phyloP scores from a whole-genome alignment of 2,329 filamentous ascomycete genomes.

The Pseudopithomyces maydicus region DNA sequence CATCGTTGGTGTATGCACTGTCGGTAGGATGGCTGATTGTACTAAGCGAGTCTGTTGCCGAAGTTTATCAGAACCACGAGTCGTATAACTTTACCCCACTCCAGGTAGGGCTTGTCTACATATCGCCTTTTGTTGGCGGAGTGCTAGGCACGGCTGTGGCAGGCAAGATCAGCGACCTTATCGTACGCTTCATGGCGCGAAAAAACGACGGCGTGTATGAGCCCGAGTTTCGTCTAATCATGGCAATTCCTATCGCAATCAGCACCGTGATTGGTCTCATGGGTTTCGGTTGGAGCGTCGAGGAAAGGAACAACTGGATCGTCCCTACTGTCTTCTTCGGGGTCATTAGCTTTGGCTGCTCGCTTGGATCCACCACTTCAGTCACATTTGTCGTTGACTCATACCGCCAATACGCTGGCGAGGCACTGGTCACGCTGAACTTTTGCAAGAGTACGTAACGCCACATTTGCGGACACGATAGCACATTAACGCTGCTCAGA shows the following conservation, averaged over 20 bases:
- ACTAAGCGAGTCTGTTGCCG: slow-evolving; percentile 82
- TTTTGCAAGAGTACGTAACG: slow-evolving; percentile 76
- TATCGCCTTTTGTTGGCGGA: slow-evolving; percentile 76
- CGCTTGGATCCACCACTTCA: slow-evolving; percentile 83
- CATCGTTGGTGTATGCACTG: slow-evolving; percentile 79
- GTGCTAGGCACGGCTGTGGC: slow-evolving; percentile 91
- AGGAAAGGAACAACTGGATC: slow-evolving; percentile 79
- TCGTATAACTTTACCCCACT: slow-evolving; percentile 82
- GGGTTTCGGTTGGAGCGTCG: slow-evolving; percentile 93
- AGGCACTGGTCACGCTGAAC: slow-evolving; percentile 92
- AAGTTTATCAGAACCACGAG: slow-evolving; percentile 72
- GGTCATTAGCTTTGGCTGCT: slow-evolving; percentile 88
- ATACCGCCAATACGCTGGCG: slow-evolving; percentile 90
- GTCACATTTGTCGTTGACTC: slow-evolving; percentile 95
- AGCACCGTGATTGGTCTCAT: slow-evolving; percentile 85
- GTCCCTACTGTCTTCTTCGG: slow-evolving; percentile 95
- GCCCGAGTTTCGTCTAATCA: slow-evolving; percentile 61
- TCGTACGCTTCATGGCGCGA: slow-evolving; percentile 80
- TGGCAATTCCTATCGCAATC: slow-evolving; percentile 80
- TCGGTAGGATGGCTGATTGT: slow-evolving; percentile 96
- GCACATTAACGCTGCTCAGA: slow-evolving; percentile 51
- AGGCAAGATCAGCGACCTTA: slow-evolving; percentile 82
- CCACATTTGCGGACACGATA: background rate
- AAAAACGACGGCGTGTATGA: slow-evolving; percentile 72
- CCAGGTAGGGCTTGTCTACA: slow-evolving; percentile 83